phyloP scores from a whole-genome alignment of 2,329 filamentous ascomycete species.

The Epichloe baconii region DNA sequence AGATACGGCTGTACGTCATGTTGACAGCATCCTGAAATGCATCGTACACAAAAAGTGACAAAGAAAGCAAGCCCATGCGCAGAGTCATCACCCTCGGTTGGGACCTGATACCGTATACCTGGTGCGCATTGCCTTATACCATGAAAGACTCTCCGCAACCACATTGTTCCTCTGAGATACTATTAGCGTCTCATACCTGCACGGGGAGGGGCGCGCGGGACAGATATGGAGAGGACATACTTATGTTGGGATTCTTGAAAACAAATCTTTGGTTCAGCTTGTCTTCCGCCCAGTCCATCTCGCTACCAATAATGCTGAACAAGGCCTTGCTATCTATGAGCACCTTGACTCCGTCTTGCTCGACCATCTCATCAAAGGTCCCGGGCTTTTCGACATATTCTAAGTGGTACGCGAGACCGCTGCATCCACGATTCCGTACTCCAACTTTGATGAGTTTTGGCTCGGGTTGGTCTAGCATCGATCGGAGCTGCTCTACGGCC shows the following conservation, averaged over 20 bases:
- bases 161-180: constrained; percentile 72
- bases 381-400: constrained; percentile 91
- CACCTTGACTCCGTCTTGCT: constrained; percentile 92
- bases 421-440: constrained; percentile 88
- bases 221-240: constrained; percentile 43
- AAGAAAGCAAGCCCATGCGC: background rate
- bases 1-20: background rate
- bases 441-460: constrained; percentile 91
- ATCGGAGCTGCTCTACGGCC: constrained; percentile 66
- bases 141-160: constrained; percentile 96
- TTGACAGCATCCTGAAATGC: background rate
- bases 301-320: constrained; percentile 94
- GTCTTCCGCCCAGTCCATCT: constrained; percentile 99
- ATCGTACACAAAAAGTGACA: background rate
- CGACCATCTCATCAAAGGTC: constrained; percentile 79
- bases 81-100: background rate
- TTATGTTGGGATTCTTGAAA: constrained; percentile 96
- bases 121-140: constrained; percentile 34
- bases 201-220: constrained; percentile 3
- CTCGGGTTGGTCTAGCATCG: constrained; percentile 69
- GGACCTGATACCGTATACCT: background rate
- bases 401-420: constrained; percentile 81
- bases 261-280: constrained; percentile 86
- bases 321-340: constrained; percentile 94
- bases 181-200: constrained; percentile 15